These are phyloP conservation scores for Scleroderma citrinum DNA, from an alignment of 768 basidiomycete species.

Conservation along the genomic window DNA sequence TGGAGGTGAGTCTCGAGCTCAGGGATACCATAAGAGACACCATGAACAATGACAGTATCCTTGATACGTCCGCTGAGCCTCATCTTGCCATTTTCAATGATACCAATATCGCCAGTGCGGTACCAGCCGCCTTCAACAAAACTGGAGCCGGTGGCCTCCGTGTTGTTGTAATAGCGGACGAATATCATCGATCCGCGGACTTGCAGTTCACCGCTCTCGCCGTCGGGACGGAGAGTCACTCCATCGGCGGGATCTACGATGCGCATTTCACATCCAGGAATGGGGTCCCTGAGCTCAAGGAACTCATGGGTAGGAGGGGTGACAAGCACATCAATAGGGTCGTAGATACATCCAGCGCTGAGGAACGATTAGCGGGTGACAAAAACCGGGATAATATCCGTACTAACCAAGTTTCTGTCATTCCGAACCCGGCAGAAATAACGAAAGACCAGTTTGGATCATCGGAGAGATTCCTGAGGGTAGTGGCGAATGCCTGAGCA, in stretches of 20 bases:
- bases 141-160: conserved; percentile 38
- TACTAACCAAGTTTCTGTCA: too few relatives aligned
- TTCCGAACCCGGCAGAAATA: too few relatives aligned
- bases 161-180: conserved; percentile 44
- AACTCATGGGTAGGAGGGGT: too few relatives aligned
- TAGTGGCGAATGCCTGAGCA: conserved; percentile 29
- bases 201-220: conserved; percentile 34
- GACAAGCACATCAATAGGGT: too few relatives aligned
- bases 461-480: conserved; percentile 19
- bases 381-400: too few relatives aligned
- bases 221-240: conserved; percentile 14
- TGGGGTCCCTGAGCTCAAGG: too few relatives aligned
- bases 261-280: conserved; percentile 34
- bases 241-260: conserved; percentile 25
- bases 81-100: conserved; percentile 27
- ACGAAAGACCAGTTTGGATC: conserved; percentile 16
- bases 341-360: too few relatives aligned
- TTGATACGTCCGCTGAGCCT: too few relatives aligned
- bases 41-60: conserved; percentile 40
- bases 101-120: conserved; percentile 50
- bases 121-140: conserved; percentile 48
- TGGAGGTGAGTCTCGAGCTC: conserved; percentile 37
- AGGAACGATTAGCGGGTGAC: too few relatives aligned
- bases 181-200: too few relatives aligned
- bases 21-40: conserved; percentile 35